These are phyloP conservation scores for Neospermospora avenae DNA, from an alignment of 2,329 filamentous ascomycete species.

Conservation along the genomic window DNA sequence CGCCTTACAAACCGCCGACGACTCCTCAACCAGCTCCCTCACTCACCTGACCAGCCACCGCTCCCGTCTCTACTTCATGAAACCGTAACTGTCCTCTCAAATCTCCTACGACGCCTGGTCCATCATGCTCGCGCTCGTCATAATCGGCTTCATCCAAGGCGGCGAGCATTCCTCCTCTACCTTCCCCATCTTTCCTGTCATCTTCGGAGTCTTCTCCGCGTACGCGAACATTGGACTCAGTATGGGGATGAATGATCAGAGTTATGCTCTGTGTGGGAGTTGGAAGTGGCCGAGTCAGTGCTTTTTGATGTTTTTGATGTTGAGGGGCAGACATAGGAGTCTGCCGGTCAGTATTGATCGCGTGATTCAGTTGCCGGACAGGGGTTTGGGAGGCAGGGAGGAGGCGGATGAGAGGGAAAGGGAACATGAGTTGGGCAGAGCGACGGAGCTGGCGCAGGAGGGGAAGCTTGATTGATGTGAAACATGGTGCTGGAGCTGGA, in stretches of 20 bases:
- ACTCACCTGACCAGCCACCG: neutral
- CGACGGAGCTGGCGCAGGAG: neutral
- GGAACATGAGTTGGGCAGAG: neutral
- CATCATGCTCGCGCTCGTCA: conserved; percentile 56
- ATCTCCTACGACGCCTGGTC: conserved; percentile 65
- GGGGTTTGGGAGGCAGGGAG: neutral
- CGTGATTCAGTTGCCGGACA: conserved; percentile 43
- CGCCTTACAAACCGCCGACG: neutral
- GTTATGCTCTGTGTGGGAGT: conserved; percentile 52
- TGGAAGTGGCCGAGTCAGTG: conserved; percentile 55
- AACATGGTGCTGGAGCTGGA: too few species aligned
- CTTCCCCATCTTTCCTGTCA: conserved; percentile 56
- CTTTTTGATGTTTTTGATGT: conserved; percentile 53
- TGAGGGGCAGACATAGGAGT: conserved; percentile 50
- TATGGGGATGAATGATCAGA: conserved; percentile 45
- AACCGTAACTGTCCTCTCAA: conserved; percentile 55
- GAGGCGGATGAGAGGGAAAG: neutral
- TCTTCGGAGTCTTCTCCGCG: conserved; percentile 54
- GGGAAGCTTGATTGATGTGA: neutral
- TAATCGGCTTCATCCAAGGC: conserved; percentile 58
- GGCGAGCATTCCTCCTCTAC: conserved; percentile 47
- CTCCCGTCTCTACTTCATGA: conserved; percentile 18
- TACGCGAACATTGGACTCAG: conserved; percentile 62
- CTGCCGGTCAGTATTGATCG: conserved; percentile 53
- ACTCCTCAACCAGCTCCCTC: too few species aligned